phyloP scores from a whole-genome alignment of 2,329 filamentous ascomycete species.

The Xylaria sp. region DNA sequence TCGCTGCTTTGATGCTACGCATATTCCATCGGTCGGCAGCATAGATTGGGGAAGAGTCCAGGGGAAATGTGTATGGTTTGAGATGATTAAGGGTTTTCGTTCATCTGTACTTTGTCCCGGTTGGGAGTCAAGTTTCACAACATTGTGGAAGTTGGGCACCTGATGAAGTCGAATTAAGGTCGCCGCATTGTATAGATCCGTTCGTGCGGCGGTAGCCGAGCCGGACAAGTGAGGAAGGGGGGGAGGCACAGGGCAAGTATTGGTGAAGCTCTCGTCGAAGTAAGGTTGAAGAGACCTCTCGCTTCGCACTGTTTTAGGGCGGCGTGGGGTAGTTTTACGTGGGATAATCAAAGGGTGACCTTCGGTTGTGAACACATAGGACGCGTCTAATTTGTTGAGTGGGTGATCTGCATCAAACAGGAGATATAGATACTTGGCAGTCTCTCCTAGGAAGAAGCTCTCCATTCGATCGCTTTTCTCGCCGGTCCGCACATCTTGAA shows the following conservation, averaged over 20 bases:
- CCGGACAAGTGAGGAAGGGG: conserved; percentile 71
- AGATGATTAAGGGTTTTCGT: conserved; percentile 58
- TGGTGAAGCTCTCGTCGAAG: conserved; percentile 59
- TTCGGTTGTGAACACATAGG: conserved; percentile 95
- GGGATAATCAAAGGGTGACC: conserved; percentile 93
- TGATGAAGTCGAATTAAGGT: conserved; percentile 84
- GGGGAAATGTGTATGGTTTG: conserved; percentile 87
- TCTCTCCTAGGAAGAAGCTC: conserved; percentile 97
- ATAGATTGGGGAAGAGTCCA: conserved; percentile 87
- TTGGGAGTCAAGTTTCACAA: conserved; percentile 38
- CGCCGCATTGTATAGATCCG: conserved; percentile 89
- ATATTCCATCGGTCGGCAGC: conserved; percentile 81
- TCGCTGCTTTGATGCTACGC: conserved; percentile 74
- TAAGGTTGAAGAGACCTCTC: conserved; percentile 50
- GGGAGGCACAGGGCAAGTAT: conserved; percentile 74
- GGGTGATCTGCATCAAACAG: conserved; percentile 89
- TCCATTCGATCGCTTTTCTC: conserved; percentile 96
- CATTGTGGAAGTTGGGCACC: conserved; percentile 72
- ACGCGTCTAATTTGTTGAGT: conserved; percentile 84
- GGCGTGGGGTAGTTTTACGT: conserved; percentile 50
- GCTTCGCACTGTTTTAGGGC: conserved; percentile 41
- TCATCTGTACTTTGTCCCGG: conserved; percentile 28
- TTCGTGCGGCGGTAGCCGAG: conserved; percentile 81
- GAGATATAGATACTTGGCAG: conserved; percentile 93
- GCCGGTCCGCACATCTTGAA: conserved; percentile 83